Percentiles rank a stretch among this genome's conserved stretches.
Evolutionary conservation across 1,139 yeast genomes (phyloP).

Genomic region (Taphrina deformans): DNA sequence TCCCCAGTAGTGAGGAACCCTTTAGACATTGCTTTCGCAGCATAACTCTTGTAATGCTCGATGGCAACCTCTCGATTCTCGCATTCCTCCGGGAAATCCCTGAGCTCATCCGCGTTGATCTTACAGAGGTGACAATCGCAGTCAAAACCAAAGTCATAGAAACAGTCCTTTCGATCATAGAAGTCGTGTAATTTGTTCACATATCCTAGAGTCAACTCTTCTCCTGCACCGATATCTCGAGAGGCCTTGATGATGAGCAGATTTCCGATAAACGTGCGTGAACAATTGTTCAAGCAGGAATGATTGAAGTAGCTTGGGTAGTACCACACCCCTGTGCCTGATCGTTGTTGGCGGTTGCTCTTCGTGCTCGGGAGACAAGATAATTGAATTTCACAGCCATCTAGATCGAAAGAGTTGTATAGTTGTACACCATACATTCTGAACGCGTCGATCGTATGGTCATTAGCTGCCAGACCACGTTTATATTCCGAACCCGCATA

Average conservation of each 20-base stretch:
- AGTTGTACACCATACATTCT: conserved; percentile 19
- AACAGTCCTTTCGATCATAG: conserved; percentile 4
- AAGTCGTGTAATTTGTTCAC: conserved; percentile 10
- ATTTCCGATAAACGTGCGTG: conserved; percentile 12
- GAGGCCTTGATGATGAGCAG: conserved; percentile 25
- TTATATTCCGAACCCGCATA: conserved; percentile 14
- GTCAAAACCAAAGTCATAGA: conserved; percentile 15
- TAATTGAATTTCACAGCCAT: conserved; percentile 1
- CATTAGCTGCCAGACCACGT: not conserved
- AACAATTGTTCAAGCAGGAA: conserved; percentile 27
- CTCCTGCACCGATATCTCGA: conserved; percentile 4
- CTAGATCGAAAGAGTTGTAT: conserved; percentile 21
- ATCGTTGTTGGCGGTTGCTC: conserved; percentile 1
- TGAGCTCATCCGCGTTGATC: conserved; percentile 5
- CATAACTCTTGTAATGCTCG: not conserved
- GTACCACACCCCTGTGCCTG: conserved; percentile 19
- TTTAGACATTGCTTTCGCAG: not conserved
- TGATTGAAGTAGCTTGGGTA: conserved; percentile 30
- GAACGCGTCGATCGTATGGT: not conserved
- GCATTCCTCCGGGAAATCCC: not conserved
- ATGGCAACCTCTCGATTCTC: not conserved
- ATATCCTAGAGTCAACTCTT: conserved; percentile 26
- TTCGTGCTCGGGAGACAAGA: conserved; percentile 9
- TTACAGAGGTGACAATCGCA: conserved; percentile 22
- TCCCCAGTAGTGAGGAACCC: not conserved